Evolutionary conservation across 257 asterid genomes (phyloP).

Genomic region (Ilex aquifolium): DNA sequence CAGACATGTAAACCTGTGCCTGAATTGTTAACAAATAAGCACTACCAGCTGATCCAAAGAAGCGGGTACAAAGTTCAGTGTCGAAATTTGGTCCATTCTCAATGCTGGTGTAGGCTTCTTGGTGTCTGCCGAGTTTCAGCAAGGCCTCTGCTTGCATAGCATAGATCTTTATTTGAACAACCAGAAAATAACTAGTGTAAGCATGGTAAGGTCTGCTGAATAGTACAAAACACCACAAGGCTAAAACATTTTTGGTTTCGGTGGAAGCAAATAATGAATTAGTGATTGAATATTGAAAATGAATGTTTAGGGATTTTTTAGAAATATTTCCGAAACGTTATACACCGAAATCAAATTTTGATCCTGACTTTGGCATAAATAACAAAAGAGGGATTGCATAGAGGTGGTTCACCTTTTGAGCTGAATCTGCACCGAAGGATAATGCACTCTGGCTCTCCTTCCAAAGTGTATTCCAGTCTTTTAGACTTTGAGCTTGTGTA

Average conservation of each 20-base stretch:
- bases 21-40: conserved; percentile 29
- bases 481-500: conserved; percentile 22
- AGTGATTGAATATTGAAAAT: too few relatives aligned
- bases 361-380: background rate
- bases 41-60: conserved; percentile 34
- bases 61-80: conserved; percentile 17
- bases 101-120: conserved; percentile 39
- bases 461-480: conserved; percentile 44
- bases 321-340: background rate
- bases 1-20: conserved; percentile 42
- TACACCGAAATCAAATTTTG: too few relatives aligned
- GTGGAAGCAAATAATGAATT: background rate
- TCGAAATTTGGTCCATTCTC: conserved; percentile 24
- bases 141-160: conserved; percentile 62
- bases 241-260: background rate
- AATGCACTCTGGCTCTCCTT: conserved; percentile 28
- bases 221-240: too few relatives aligned
- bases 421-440: conserved; percentile 51
- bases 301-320: background rate
- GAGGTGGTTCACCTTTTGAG: conserved; percentile 38
- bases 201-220: too few relatives aligned
- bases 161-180: conserved; percentile 22
- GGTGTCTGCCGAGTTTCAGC: conserved; percentile 43
- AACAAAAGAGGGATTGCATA: too few relatives aligned
- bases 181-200: background rate